Percentiles rank a stretch among this genome's conserved stretches.
Evolutionary conservation across 1,284 basidiomycete genomes (phyloP).

Genomic region (Sanghuangporus weigelae): DNA sequence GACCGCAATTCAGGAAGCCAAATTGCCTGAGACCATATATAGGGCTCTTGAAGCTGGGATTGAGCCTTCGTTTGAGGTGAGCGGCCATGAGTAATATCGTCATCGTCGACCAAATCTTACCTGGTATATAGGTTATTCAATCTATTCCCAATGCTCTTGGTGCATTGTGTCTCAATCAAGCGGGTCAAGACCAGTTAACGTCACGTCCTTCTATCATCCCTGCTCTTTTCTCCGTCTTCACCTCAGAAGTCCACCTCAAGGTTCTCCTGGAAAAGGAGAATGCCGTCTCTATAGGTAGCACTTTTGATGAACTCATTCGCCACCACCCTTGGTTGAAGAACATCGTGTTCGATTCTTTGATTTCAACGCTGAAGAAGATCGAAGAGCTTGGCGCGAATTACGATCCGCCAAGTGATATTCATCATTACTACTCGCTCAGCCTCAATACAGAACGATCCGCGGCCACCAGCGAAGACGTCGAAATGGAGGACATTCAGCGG

Average conservation of each 20-base stretch:
- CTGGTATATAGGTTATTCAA: slow-evolving; percentile 68
- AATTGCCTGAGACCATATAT: slow-evolving; percentile 89
- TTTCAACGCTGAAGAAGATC: slow-evolving; percentile 65
- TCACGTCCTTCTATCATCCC: slow-evolving; percentile 77
- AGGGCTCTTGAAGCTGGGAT: slow-evolving; percentile 78
- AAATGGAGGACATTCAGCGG: slow-evolving; percentile 16
- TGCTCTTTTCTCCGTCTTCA: slow-evolving; percentile 82
- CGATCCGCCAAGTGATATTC: slow-evolving; percentile 49
- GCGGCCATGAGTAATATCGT: slow-evolving; percentile 15
- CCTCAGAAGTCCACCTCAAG: slow-evolving; percentile 80
- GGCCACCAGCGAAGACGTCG: slow-evolving; percentile 25
- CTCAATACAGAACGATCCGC: slow-evolving; percentile 26
- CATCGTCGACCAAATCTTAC: slow-evolving; percentile 5
- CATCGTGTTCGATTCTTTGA: slow-evolving; percentile 73
- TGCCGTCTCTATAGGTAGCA: slow-evolving; percentile 80
- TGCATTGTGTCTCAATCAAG: slow-evolving; percentile 91
- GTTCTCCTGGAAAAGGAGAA: slow-evolving; percentile 93
- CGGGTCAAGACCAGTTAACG: slow-evolving; percentile 80
- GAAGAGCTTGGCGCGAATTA: slow-evolving; percentile 66
- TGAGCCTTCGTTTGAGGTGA: slow-evolving; percentile 83
- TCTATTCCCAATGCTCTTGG: slow-evolving; percentile 95
- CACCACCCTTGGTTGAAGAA: slow-evolving; percentile 90
- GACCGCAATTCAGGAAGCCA: slow-evolving; percentile 86
- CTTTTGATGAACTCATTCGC: slow-evolving; percentile 93
- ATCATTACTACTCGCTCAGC: slow-evolving; percentile 60